Conservation (phyloP, 306 rosid genomes). For the Citrullus amarus region DNA sequence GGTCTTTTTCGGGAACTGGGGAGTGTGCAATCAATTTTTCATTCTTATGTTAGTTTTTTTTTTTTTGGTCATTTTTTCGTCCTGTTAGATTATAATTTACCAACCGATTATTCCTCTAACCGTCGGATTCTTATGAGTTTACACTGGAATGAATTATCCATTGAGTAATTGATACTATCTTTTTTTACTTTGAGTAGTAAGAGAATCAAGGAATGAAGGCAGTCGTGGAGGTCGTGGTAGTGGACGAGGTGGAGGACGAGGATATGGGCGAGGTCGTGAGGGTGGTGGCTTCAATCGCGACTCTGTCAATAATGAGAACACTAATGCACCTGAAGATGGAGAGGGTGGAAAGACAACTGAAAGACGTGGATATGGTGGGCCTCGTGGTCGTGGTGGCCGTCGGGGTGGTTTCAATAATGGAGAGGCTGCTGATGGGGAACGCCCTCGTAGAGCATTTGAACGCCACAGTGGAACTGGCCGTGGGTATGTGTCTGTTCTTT, state of each 20-base stretch:
- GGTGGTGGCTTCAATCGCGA: constrained; percentile 44
- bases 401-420: constrained; percentile 73
- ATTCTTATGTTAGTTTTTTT: neutral
- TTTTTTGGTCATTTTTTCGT: neutral
- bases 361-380: constrained; percentile 56
- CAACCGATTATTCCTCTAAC: neutral
- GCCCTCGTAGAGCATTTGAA: constrained; percentile 55
- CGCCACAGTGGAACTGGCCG: constrained; percentile 94
- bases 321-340: constrained; percentile 46
- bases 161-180: neutral
- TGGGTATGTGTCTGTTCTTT: constrained; percentile 32
- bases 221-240: constrained; percentile 64
- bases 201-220: constrained; percentile 62
- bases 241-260: constrained; percentile 37
- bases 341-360: constrained; percentile 41
- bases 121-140: neutral
- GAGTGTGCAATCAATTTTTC: neutral
- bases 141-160: neutral
- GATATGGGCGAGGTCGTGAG: constrained; percentile 26
- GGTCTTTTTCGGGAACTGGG: neutral
- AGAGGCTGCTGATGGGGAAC: constrained; percentile 63
- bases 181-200: constrained; percentile 34
- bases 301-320: constrained; percentile 31
- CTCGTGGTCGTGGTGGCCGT: constrained; percentile 70
- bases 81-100: neutral